A percentile compares a stretch with the other conserved stretches of the same genome.
Conservation (phyloP, 768 basidiomycete genomes). For the Leccinum pellstonianum region DNA sequence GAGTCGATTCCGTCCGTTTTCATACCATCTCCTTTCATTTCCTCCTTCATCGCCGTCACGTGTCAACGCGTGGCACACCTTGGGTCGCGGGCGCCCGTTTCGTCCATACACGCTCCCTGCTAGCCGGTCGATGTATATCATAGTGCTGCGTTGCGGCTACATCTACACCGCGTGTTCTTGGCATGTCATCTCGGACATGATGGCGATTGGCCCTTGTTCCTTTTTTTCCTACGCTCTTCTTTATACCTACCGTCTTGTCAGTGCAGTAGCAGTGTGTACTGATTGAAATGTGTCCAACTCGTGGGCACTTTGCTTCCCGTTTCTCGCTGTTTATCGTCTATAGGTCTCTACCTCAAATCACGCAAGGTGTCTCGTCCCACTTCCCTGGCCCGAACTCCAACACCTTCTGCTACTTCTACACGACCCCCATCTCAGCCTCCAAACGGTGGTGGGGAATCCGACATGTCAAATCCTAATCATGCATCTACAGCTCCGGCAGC, state of each 20-base stretch:
- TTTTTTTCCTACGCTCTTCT: conserved; percentile 33
- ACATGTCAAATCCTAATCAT: conserved; percentile 38
- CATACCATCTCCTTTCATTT: conserved; percentile 36
- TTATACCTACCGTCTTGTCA: conserved; percentile 33
- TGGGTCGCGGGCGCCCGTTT: conserved; percentile 36
- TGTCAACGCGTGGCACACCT: conserved; percentile 33
- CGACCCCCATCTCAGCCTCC: conserved; percentile 31
- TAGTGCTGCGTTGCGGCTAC: conserved; percentile 33
- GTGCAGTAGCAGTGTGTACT: conserved; percentile 37
- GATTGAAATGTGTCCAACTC: conserved; percentile 41
- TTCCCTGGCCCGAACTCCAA: conserved; percentile 47
- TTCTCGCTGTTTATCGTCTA: conserved; percentile 33
- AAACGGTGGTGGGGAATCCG: conserved; percentile 35
- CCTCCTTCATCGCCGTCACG: conserved; percentile 38
- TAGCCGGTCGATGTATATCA: conserved; percentile 36
- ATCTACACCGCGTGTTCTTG: conserved; percentile 34
- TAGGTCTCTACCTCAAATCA: conserved; percentile 86
- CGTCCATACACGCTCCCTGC: conserved; percentile 24
- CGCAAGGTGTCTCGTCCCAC: conserved; percentile 73
- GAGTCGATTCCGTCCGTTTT: conserved; percentile 41
- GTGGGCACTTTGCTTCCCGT: conserved; percentile 35
- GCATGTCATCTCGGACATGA: conserved; percentile 35
- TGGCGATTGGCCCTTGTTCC: conserved; percentile 35
- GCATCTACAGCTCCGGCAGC: conserved; percentile 33
- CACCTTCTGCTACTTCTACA: conserved; percentile 33